Base-by-base conservation (phyloP, 495 filamentous ascomycete species). In the Tuber magnatum region DNA sequence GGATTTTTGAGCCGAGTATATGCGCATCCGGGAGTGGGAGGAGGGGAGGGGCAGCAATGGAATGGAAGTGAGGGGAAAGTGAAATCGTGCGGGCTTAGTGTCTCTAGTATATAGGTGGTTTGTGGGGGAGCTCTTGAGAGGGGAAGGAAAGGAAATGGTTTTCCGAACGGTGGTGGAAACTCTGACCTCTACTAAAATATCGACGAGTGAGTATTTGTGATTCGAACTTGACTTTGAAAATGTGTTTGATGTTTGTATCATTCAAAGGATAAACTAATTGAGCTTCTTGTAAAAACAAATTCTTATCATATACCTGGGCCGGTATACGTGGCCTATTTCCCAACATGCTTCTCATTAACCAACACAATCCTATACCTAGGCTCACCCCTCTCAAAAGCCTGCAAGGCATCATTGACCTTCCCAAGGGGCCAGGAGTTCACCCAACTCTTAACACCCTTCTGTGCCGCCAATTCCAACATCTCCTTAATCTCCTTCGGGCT, bases 381-480 rank as follows among this genome's bases (percentile, higher is more conserved):
- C 32, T 75, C 73, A 3, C 80, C 77, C 42, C 43, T 74, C 2
- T 70, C 70, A 68, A 81, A 81, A 35, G 68, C 71, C 14, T 71
- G 70, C 69, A 81, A 56, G 0, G 80, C 78, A 28, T 81, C 75
- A 61, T 81, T 81, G 51, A 80, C 75, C 75, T 80, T 76, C 87
- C 86, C 88, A 89, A 97, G 87, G 20, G 88, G 86, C 74, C 90
- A 85, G 82, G 87, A 86, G 83, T 93, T 82, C 70, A 96, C 85
- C 92, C 92, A 94, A 6, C 92, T 87, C 81, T 90, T 87, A 69
- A 97, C 86, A 7, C 87, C 86, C 85, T 94, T 92, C 78, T 92
- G 88, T 4, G 86, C 93, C 18, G 92, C 93, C 76, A 97, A 84
- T 72, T 88, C 77, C 81, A 97, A 80, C 94, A 97, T 96, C 82